phyloP scores from a whole-genome alignment of 441 rosid genomes.

The Adansonia grandidieri region DNA sequence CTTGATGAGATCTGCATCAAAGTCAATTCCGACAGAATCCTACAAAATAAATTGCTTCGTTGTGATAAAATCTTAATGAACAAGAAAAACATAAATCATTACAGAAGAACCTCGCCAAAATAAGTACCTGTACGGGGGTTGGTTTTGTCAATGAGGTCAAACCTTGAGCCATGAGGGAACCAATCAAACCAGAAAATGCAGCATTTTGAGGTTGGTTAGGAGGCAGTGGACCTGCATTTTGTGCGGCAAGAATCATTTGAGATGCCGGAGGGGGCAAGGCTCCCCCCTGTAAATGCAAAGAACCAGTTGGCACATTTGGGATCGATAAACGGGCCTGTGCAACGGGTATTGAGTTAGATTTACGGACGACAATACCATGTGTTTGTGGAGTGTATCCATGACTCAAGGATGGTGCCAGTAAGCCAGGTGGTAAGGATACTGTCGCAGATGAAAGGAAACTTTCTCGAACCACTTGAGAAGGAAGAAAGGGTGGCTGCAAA shows the following conservation, averaged over 20 bases:
- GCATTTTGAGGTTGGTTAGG: slow-evolving; percentile 58
- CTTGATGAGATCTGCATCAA: slow-evolving; percentile 79
- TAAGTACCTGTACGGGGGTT: slow-evolving; percentile 68
- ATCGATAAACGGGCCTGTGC: slow-evolving; percentile 50
- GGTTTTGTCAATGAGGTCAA: slow-evolving; percentile 72
- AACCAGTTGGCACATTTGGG: slow-evolving; percentile 44
- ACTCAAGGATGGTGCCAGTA: slow-evolving; percentile 42
- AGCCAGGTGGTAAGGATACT: slow-evolving; percentile 51
- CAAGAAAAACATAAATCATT: neutral
- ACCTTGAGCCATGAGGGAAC: slow-evolving; percentile 90
- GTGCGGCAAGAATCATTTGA: slow-evolving; percentile 54
- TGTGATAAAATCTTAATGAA: slow-evolving; percentile 30
- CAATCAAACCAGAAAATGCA: slow-evolving; percentile 80
- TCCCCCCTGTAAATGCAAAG: slow-evolving; percentile 46
- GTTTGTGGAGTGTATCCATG: slow-evolving; percentile 58
- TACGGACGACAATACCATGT: slow-evolving; percentile 35
- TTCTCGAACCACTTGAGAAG: slow-evolving; percentile 48
- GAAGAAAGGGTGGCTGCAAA: slow-evolving; percentile 50
- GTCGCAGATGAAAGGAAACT: slow-evolving; percentile 43
- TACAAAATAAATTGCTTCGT: slow-evolving; percentile 42
- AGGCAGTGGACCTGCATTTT: slow-evolving; percentile 44
- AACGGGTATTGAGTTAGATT: slow-evolving; percentile 36
- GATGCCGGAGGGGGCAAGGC: slow-evolving; percentile 59
- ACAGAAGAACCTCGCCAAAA: slow-evolving; percentile 30
- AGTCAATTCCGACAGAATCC: slow-evolving; percentile 78